These are phyloP conservation scores for Heritiera littoralis DNA, from an alignment of 345 rosid species.

Conservation along the genomic window DNA sequence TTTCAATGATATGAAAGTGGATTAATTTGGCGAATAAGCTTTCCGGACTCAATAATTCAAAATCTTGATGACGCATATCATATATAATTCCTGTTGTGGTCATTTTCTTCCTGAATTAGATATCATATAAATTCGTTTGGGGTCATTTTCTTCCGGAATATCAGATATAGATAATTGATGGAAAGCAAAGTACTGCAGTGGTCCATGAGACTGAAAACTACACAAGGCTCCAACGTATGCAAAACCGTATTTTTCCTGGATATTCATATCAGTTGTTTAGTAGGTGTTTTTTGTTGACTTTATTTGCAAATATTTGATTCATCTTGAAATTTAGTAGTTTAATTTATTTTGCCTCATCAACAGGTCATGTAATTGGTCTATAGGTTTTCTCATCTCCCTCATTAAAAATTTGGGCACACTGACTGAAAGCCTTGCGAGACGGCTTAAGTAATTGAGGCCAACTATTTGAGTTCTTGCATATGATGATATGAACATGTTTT, in stretches of 20 bases:
- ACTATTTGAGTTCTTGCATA: no score
- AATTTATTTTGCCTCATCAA: no score
- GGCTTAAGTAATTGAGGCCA: no score
- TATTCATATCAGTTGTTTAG: neutral
- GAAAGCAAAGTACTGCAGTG: neutral
- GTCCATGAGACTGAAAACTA: neutral
- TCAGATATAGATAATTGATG: neutral
- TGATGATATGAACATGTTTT: neutral
- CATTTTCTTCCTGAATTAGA: neutral
- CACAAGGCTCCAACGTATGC: neutral
- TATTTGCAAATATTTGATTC: neutral
- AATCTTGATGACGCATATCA: neutral
- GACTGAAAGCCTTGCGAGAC: no score
- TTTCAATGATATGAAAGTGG: neutral
- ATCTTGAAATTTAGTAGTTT: no score
- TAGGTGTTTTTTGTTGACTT: neutral
- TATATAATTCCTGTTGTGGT: neutral
- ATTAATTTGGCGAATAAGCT: neutral
- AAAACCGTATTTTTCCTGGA: neutral
- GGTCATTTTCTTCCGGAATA: neutral
- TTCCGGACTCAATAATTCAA: neutral
- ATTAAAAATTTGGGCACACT: no score
- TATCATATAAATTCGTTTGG: no score
- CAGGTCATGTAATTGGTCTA: no score
- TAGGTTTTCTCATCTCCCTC: no score